Evolutionary conservation across 345 rosid species (phyloP).

Genomic region (Mercurialis annua): DNA sequence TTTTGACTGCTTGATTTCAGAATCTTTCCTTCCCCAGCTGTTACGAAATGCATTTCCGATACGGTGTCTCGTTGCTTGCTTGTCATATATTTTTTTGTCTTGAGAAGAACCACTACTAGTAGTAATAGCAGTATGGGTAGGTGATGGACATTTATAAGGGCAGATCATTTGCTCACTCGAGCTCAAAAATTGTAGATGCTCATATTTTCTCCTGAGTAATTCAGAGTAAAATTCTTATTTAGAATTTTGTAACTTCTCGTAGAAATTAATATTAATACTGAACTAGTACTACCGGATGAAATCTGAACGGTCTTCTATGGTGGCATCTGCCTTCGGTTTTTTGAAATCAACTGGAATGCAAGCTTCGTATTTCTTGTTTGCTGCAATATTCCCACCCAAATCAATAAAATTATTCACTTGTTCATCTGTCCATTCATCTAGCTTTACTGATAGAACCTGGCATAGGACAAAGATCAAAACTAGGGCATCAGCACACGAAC

Average conservation of each 20-base stretch:
- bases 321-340: conserved; percentile 81
- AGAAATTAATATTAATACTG: background rate
- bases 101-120: conserved; percentile 36
- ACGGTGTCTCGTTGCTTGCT: conserved; percentile 58
- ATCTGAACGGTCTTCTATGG: conserved; percentile 69
- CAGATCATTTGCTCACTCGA: conserved; percentile 38
- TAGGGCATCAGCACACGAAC: conserved; percentile 6
- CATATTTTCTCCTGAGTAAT: conserved; percentile 77
- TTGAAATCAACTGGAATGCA: conserved; percentile 46
- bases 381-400: conserved; percentile 71
- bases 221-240: conserved; percentile 16
- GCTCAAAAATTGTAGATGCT: conserved; percentile 57
- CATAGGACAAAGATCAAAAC: conserved; percentile 15
- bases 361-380: conserved; percentile 77
- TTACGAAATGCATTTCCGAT: conserved; percentile 78
- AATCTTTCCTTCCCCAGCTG: conserved; percentile 85
- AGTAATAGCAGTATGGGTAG: conserved; percentile 35
- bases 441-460: conserved; percentile 86
- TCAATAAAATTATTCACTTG: conserved; percentile 60
- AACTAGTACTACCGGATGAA: conserved; percentile 57
- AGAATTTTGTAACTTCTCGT: conserved; percentile 7
- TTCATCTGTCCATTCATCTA: conserved; percentile 96
- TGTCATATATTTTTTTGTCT: conserved; percentile 43
- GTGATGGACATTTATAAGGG: conserved; percentile 35
- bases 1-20: conserved; percentile 53